Conservation (phyloP, 306 rosid genomes). For the Rubus parviflorus region DNA sequence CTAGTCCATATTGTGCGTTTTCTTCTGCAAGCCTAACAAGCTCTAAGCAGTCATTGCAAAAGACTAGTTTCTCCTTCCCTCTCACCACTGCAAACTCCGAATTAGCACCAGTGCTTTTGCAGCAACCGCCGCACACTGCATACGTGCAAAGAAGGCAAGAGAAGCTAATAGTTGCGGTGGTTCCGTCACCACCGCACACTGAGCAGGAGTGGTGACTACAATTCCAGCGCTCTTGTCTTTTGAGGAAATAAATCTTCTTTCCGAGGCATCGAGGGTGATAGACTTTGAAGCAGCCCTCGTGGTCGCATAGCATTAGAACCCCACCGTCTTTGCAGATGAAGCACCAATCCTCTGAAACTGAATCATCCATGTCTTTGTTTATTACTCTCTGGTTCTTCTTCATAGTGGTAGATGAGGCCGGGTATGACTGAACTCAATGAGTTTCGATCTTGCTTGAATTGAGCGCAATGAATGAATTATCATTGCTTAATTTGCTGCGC, state of each 20-base stretch:
- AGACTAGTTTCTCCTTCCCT: conserved; percentile 30
- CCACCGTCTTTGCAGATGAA: conserved; percentile 61
- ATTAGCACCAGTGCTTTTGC: neutral
- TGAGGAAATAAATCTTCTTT: neutral
- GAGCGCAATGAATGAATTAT: neutral
- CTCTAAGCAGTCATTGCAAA: conserved; percentile 53
- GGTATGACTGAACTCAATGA: no score
- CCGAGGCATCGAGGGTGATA: neutral
- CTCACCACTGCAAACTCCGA: conserved; percentile 33
- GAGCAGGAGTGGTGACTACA: neutral
- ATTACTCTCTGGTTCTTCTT: neutral
- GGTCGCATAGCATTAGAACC: conserved; percentile 38
- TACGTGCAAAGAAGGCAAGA: conserved; percentile 58
- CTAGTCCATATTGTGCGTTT: conserved; percentile 37
- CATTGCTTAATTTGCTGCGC: neutral
- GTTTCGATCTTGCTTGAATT: neutral
- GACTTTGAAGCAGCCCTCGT: conserved; percentile 17
- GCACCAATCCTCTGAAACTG: conserved; percentile 46
- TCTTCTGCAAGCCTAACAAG: conserved; percentile 47
- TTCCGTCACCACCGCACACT: neutral
- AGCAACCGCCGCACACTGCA: conserved; percentile 49
- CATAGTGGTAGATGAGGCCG: neutral
- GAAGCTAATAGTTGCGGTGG: conserved; percentile 23
- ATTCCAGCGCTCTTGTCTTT: neutral
- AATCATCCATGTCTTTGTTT: conserved; percentile 9